These are phyloP conservation scores for Asterella californica DNA, from an alignment of 225 moss, liverwort and hornwort genomes.

Conservation along the genomic window DNA sequence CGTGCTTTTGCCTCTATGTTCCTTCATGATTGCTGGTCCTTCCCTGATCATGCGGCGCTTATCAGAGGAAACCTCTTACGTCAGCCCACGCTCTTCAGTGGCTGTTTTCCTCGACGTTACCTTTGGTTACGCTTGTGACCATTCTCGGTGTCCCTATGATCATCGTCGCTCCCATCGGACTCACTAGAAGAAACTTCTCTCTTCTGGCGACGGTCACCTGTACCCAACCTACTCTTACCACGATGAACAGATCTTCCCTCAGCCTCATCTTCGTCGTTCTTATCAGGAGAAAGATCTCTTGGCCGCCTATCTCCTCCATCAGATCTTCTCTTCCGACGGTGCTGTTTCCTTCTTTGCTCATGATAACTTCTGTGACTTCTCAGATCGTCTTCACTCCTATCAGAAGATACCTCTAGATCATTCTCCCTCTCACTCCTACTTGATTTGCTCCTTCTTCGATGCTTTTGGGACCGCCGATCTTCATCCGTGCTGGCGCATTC, in stretches of 20 bases:
- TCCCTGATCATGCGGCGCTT: neutral
- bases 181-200: neutral
- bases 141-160: neutral
- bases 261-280: neutral
- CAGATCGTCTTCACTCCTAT: neutral
- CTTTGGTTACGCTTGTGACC: neutral
- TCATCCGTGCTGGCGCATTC: neutral
- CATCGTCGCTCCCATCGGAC: neutral
- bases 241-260: neutral
- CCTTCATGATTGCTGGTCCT: neutral
- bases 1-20: neutral
- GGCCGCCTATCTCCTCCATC: neutral
- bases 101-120: neutral
- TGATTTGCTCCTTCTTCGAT: constrained; percentile 11
- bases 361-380: neutral
- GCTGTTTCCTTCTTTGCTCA: neutral
- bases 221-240: neutral
- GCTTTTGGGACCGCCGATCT: neutral
- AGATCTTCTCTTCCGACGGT: neutral
- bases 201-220: neutral
- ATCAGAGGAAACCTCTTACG: neutral
- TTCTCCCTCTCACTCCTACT: constrained; percentile 28
- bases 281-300: neutral
- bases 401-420: neutral
- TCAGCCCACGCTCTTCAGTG: neutral